A percentile compares a stretch with the other conserved stretches of the same genome.
Evolutionary conservation across 202 grass and related monocot species (phyloP).

Genomic region (Brachypodium distachyon): DNA sequence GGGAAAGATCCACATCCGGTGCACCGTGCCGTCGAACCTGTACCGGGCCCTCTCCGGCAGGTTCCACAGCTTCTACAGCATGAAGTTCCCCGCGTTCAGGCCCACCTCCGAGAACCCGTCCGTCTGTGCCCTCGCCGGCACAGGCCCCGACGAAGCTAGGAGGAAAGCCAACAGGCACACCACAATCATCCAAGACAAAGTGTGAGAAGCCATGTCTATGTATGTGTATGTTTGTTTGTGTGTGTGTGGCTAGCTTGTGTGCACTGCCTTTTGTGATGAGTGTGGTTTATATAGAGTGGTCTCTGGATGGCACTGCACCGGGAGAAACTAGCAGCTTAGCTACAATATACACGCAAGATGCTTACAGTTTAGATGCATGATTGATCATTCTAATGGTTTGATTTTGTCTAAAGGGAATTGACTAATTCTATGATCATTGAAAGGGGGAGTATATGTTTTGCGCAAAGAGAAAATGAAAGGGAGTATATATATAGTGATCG

Average conservation of each 20-base stretch:
- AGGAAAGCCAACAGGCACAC: background rate
- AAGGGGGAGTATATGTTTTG: no score
- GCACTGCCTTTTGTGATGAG: background rate
- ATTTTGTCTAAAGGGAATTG: no score
- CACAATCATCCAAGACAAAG: background rate
- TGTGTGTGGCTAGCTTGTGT: no score
- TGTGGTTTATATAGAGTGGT: no score
- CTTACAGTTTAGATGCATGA: no score
- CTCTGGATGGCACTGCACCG: no score
- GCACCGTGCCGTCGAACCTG: conserved; percentile 14
- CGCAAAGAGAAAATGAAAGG: no score
- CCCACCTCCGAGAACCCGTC: conserved; percentile 30
- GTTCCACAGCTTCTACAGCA: conserved; percentile 19
- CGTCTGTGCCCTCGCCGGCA: background rate
- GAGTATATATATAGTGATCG: no score
- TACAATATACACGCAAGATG: no score
- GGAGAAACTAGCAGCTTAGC: no score
- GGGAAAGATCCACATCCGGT: conserved; percentile 30
- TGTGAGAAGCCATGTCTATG: background rate
- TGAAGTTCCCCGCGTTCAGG: conserved; percentile 15
- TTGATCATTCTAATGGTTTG: no score
- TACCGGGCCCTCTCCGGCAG: background rate
- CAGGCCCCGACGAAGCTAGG: background rate
- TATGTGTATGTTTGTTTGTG: background rate
- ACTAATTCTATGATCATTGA: no score